Evolutionary conservation across 306 rosid species (phyloP).

Genomic region (Sesbania bispinosa): DNA sequence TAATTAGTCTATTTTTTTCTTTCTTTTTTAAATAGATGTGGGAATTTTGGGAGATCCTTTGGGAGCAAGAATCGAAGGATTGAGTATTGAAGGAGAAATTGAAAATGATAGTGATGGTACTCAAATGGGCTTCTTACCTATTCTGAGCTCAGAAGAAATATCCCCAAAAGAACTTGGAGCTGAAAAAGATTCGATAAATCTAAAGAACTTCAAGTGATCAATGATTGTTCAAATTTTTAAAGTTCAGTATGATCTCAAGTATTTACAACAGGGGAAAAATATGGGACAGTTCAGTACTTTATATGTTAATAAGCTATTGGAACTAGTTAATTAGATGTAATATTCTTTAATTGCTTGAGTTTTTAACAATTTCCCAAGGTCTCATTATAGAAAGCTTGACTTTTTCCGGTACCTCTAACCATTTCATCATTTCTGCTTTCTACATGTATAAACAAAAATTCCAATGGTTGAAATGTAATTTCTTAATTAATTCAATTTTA

Average conservation of each 20-base stretch:
- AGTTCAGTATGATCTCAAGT: neutral
- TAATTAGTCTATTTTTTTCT: neutral
- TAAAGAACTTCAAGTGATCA: neutral
- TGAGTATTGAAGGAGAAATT: conserved; percentile 66
- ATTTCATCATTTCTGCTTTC: no score
- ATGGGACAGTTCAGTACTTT: neutral
- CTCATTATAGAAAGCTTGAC: neutral
- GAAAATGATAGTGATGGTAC: conserved; percentile 66
- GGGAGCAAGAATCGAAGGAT: conserved; percentile 45
- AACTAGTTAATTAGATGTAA: neutral
- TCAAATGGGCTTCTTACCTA: conserved; percentile 48
- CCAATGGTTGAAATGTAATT: no score
- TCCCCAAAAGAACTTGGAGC: conserved; percentile 31
- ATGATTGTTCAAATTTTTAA: neutral
- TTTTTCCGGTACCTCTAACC: no score
- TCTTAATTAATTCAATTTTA: no score
- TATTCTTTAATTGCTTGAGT: neutral
- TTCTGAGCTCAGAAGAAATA: conserved; percentile 24
- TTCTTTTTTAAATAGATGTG: conserved; percentile 21
- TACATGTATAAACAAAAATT: no score
- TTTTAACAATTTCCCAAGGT: neutral
- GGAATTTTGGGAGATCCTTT: conserved; percentile 34
- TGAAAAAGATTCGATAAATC: neutral
- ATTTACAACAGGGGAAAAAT: neutral
- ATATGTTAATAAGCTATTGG: neutral